Evolutionary conservation across 1,284 basidiomycete genomes (phyloP).

Genomic region (Melampsora abietis-canadensis): DNA sequence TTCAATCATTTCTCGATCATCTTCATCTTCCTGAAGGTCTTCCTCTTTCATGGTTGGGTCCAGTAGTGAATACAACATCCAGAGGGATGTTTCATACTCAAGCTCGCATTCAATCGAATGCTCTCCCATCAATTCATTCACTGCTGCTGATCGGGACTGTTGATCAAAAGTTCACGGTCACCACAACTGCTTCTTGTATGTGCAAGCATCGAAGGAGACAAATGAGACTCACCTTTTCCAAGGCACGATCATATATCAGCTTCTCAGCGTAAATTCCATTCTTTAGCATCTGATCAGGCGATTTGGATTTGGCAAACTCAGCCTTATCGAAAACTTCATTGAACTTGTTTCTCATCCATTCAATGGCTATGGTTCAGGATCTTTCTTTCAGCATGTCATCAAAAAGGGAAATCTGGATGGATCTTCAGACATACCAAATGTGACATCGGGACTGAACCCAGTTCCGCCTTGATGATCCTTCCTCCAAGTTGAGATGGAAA

Average conservation of each 20-base stretch:
- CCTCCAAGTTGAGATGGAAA: constrained; percentile 55
- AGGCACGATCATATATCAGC: constrained; percentile 60
- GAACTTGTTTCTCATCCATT: constrained; percentile 61
- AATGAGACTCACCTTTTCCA: constrained; percentile 62
- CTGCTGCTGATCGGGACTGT: constrained; percentile 84
- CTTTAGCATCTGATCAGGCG: constrained; percentile 56
- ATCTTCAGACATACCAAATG: constrained; percentile 56
- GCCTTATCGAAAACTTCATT: constrained; percentile 62
- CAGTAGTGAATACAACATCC: constrained; percentile 84
- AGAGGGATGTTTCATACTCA: constrained; percentile 88
- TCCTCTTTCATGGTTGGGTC: constrained; percentile 79
- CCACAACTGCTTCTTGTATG: constrained; percentile 60
- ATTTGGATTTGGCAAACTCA: constrained; percentile 58
- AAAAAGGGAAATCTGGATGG: neutral
- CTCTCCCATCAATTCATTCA: constrained; percentile 81
- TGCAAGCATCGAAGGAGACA: constrained; percentile 64
- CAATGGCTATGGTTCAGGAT: constrained; percentile 54
- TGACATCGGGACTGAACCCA: constrained; percentile 57
- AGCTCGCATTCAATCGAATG: constrained; percentile 75
- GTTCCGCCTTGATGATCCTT: constrained; percentile 48
- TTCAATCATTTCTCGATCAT: neutral
- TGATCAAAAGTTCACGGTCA: neutral
- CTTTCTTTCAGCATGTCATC: neutral
- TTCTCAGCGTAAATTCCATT: constrained; percentile 57
- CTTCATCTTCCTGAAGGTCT: constrained; percentile 12